Evolutionary conservation across 2,329 filamentous ascomycete species (phyloP).

Genomic region (Cryphonectria japonica): DNA sequence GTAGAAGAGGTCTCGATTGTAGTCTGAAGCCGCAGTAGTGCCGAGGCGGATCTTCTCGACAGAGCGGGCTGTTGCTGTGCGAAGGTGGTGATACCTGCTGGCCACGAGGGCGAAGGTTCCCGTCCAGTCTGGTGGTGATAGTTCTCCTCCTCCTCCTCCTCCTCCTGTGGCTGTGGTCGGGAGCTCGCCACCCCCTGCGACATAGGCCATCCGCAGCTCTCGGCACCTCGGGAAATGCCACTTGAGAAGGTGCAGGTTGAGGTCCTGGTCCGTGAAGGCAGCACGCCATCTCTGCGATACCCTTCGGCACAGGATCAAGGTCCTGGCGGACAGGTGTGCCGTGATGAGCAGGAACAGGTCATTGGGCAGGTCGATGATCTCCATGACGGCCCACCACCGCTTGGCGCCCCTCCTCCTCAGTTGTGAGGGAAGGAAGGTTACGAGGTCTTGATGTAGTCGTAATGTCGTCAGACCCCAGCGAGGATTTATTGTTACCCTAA

Average conservation of each 20-base stretch:
- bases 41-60: conserved; percentile 49
- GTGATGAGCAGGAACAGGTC: conserved; percentile 62
- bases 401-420: background rate
- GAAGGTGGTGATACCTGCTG: conserved; percentile 58
- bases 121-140: conserved; percentile 41
- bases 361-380: conserved; percentile 54
- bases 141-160: background rate
- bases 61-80: conserved; percentile 49
- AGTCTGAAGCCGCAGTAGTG: conserved; percentile 31
- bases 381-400: conserved; percentile 31
- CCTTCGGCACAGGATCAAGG: conserved; percentile 55
- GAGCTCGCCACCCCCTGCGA: conserved; percentile 12
- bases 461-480: background rate
- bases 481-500: background rate
- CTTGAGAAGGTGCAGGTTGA: conserved; percentile 52
- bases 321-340: conserved; percentile 51
- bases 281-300: conserved; percentile 54
- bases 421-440: background rate
- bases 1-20: conserved; percentile 36
- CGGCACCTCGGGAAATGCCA: conserved; percentile 56
- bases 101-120: conserved; percentile 53
- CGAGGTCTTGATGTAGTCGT: background rate
- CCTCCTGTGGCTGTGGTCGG: conserved; percentile 21
- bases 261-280: conserved; percentile 53
- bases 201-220: conserved; percentile 51